These are phyloP conservation scores for Brassica balearica DNA, from an alignment of 441 rosid species.

Conservation along the genomic window DNA sequence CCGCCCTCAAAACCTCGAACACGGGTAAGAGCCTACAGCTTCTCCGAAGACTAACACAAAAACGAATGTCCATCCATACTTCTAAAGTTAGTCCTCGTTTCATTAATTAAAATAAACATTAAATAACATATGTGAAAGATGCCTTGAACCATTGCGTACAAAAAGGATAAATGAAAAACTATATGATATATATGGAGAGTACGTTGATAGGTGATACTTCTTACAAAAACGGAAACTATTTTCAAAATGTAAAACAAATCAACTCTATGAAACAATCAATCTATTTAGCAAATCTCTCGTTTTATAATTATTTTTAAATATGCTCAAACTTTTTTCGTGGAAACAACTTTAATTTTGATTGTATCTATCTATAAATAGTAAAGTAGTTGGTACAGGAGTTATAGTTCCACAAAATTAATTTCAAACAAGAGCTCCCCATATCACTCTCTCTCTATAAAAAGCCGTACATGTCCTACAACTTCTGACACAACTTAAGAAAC, in stretches of 20 bases:
- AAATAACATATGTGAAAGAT: background rate
- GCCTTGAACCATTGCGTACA: background rate
- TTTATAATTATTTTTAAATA: background rate
- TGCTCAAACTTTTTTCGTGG: background rate
- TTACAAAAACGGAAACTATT: too few relatives aligned
- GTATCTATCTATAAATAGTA: background rate
- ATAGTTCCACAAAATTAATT: constrained; percentile 21
- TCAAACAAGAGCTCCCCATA: constrained; percentile 28
- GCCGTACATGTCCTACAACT: constrained; percentile 35
- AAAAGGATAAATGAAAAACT: too few relatives aligned
- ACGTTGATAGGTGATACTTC: too few relatives aligned
- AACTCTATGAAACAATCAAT: too few relatives aligned
- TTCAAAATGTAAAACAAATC: too few relatives aligned
- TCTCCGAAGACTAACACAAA: too few relatives aligned
- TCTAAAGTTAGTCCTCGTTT: background rate
- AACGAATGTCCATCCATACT: too few relatives aligned
- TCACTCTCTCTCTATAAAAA: constrained; percentile 36
- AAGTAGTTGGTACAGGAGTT: constrained; percentile 40
- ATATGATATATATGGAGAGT: too few relatives aligned
- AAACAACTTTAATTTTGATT: background rate
- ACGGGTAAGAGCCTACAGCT: too few relatives aligned
- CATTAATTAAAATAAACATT: background rate
- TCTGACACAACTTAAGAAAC: constrained; percentile 20
- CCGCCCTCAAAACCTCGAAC: too few relatives aligned
- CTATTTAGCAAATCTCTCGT: background rate